phyloP scores from a whole-genome alignment of 345 rosid species.

The Eutrema heterophyllum region DNA sequence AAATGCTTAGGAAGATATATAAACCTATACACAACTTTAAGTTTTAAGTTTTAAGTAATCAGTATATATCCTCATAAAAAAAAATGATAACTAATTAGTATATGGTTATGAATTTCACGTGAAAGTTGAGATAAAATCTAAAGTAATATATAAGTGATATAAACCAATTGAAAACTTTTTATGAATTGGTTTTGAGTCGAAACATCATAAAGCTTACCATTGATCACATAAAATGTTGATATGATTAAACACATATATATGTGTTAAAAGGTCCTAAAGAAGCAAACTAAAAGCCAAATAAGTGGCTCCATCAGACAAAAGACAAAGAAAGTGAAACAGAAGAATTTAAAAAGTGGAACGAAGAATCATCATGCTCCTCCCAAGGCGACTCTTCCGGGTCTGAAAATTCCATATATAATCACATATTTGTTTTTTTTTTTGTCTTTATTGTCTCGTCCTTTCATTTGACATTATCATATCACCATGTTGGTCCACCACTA shows the following conservation, averaged over 20 bases:
- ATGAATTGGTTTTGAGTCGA: background rate
- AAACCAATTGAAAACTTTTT: background rate
- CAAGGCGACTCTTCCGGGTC: conserved; percentile 39
- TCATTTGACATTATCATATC: conserved; percentile 17
- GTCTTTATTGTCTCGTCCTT: conserved; percentile 12
- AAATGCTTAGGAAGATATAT: no score
- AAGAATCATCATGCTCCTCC: conserved; percentile 32
- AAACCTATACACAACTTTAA: background rate
- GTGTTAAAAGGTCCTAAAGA: conserved; percentile 13
- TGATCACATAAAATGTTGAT: background rate
- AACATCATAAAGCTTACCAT: background rate
- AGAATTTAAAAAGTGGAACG: conserved; percentile 18
- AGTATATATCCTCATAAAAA: no score
- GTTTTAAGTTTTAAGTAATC: background rate
- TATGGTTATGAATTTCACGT: background rate
- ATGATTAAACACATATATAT: background rate
- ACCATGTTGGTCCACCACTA: conserved; percentile 38
- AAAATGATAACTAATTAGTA: background rate
- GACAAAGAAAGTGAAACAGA: conserved; percentile 24
- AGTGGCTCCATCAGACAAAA: conserved; percentile 26
- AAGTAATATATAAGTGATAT: background rate
- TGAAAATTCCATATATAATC: conserved; percentile 28
- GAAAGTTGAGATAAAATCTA: background rate
- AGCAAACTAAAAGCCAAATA: conserved; percentile 6
- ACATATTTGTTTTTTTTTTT: conserved; percentile 20